phyloP scores from a whole-genome alignment of 306 rosid species.

The Prunus fruticosa region DNA sequence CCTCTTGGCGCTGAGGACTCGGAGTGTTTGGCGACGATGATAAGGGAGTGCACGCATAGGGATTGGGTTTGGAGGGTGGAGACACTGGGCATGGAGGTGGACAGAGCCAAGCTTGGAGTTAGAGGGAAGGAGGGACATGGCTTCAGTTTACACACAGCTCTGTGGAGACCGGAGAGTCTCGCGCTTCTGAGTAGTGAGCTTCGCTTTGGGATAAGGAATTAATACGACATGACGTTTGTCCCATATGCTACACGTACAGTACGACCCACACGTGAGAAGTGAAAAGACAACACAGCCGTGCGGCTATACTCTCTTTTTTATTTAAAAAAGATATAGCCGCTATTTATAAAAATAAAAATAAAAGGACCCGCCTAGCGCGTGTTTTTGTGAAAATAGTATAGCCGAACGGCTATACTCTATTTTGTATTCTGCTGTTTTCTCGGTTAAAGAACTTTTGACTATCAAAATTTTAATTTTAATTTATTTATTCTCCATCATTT shows the following conservation, averaged over 20 bases:
- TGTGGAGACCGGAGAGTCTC: background rate
- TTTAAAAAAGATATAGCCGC: too few relatives aligned
- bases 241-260: background rate
- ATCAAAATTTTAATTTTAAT: too few relatives aligned
- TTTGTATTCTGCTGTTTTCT: accelerated
- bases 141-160: background rate
- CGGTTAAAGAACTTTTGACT: too few relatives aligned
- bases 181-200: background rate
- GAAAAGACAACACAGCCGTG: too few relatives aligned
- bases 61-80: constrained; percentile 25
- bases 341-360: too few relatives aligned
- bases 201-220: background rate
- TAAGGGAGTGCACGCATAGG: constrained; percentile 7
- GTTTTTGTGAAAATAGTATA: too few relatives aligned
- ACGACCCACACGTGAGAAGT: too few relatives aligned
- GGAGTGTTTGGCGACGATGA: constrained; percentile 32
- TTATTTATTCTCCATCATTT: too few relatives aligned
- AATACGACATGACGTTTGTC: background rate
- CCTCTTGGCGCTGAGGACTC: constrained; percentile 55
- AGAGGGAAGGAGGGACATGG: constrained; percentile 56
- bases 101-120: constrained; percentile 37
- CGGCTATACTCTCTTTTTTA: too few relatives aligned
- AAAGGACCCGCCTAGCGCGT: accelerated
- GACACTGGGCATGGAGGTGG: constrained; percentile 26
- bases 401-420: too few relatives aligned